A percentile compares a stretch with the other conserved stretches of the same genome.
Evolutionary conservation across 139 green algal genomes (phyloP).

Genomic region (Yamagishiella unicocca): DNA sequence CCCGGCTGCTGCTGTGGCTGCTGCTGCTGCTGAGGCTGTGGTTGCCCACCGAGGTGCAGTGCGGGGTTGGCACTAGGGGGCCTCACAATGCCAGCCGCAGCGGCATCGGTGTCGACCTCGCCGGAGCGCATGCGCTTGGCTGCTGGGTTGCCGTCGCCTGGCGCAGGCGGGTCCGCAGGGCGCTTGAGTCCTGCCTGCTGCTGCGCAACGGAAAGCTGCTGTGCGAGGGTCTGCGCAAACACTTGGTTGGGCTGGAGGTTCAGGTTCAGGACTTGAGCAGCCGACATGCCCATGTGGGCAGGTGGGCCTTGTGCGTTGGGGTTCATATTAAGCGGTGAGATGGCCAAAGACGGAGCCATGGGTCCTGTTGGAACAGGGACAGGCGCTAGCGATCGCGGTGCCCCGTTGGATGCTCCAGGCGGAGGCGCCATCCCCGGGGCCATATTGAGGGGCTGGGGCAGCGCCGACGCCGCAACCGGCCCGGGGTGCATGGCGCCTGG

Average conservation of each 20-base stretch:
- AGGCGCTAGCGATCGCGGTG: background rate
- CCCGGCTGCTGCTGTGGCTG: background rate
- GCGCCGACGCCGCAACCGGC: background rate
- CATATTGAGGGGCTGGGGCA: slow-evolving; percentile 23
- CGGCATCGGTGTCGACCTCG: background rate
- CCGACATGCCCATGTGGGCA: background rate
- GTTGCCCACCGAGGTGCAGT: background rate
- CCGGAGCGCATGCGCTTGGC: slow-evolving; percentile 16
- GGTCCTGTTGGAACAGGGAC: background rate
- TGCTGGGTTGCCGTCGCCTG: background rate
- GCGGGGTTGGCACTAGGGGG: too few relatives aligned
- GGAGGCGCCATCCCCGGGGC: background rate
- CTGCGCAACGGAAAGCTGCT: background rate
- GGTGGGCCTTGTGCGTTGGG: background rate
- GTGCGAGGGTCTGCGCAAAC: background rate
- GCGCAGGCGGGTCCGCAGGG: background rate
- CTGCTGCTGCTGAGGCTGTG: background rate
- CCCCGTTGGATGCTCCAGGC: background rate
- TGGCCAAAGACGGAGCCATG: background rate
- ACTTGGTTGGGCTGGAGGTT: slow-evolving; percentile 1
- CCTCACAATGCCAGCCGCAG: too few relatives aligned
- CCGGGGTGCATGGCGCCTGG: background rate
- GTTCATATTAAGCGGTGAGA: slow-evolving; percentile 17
- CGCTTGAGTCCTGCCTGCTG: background rate
- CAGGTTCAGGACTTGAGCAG: background rate